phyloP scores from a whole-genome alignment of 257 asterid species.

The Pogostemon cablin region DNA sequence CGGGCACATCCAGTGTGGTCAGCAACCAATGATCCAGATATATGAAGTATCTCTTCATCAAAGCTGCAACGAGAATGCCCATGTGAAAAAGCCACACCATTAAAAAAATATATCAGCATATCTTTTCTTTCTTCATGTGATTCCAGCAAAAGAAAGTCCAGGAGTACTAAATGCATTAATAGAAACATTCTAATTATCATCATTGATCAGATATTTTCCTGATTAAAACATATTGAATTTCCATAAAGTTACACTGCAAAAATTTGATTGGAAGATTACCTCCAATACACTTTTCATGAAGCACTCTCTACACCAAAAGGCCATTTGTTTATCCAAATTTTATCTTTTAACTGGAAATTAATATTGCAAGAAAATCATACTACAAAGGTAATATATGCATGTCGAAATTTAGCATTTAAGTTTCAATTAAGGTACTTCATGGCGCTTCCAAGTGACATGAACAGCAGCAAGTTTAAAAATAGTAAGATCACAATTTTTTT shows the following conservation, averaged over 20 bases:
- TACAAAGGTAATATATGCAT: background rate
- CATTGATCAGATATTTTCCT: background rate
- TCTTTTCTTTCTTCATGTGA: background rate
- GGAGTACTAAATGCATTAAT: background rate
- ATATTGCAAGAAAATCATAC: background rate
- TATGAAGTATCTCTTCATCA: slow-evolving; percentile 75
- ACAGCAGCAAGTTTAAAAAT: background rate
- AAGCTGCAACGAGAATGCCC: slow-evolving; percentile 49
- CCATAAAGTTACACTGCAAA: background rate
- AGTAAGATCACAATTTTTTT: background rate
- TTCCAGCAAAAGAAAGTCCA: background rate
- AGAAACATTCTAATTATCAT: background rate
- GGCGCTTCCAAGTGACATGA: background rate
- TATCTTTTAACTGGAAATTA: too few species aligned
- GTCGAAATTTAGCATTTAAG: background rate
- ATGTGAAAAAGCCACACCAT: background rate
- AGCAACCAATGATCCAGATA: slow-evolving; percentile 64
- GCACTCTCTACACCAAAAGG: background rate
- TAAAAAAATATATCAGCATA: slow-evolving; percentile 2
- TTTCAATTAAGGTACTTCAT: background rate
- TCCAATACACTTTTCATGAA: background rate
- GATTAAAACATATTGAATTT: background rate
- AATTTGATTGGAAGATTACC: background rate
- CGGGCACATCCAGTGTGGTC: slow-evolving; percentile 61
- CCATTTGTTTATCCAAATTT: too few species aligned